Percentiles rank a stretch among this genome's conserved stretches.
These are phyloP conservation scores for Arthrobotrys musiformis DNA, from an alignment of 2,329 filamentous ascomycete genomes.

Conservation along the genomic window DNA sequence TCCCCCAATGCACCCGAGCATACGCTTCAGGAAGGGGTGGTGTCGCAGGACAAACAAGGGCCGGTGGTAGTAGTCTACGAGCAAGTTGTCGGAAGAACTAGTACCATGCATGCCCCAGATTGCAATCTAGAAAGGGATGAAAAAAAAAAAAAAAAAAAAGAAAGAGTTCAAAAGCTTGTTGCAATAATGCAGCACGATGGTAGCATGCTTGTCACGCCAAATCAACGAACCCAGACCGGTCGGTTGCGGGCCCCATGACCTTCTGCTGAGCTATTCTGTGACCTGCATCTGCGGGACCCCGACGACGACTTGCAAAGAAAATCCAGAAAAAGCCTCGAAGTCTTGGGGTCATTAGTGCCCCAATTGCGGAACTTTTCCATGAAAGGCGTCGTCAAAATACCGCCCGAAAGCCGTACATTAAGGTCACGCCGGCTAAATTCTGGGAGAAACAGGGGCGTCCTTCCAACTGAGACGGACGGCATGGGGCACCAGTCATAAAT, in stretches of 20 bases:
- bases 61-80: background rate
- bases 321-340: constrained; percentile 43
- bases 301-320: constrained; percentile 20
- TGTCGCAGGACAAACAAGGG: constrained; percentile 53
- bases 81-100: constrained; percentile 51
- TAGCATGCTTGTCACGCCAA: constrained; percentile 56
- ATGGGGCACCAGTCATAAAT: background rate
- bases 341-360: constrained; percentile 30
- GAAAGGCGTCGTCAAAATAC: constrained; percentile 10
- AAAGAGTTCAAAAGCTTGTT: constrained; percentile 23
- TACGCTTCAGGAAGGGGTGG: constrained; percentile 40
- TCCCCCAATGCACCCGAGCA: constrained; percentile 35
- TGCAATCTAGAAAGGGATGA: constrained; percentile 1
- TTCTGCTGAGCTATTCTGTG: constrained; percentile 25
- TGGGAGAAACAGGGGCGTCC: constrained; percentile 33
- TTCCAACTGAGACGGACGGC: constrained; percentile 14
- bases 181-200: constrained; percentile 6
- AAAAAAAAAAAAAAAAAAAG: background rate
- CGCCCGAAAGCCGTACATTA: constrained; percentile 52
- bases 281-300: constrained; percentile 38
- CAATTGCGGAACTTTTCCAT: constrained; percentile 34
- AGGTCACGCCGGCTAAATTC: constrained; percentile 53
- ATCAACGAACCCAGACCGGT: constrained; percentile 29
- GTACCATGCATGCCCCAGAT: constrained; percentile 25
- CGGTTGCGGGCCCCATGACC: constrained; percentile 53